Conservation (phyloP, 2,329 filamentous ascomycete genomes). For the Colletotrichum eremochloae region DNA sequence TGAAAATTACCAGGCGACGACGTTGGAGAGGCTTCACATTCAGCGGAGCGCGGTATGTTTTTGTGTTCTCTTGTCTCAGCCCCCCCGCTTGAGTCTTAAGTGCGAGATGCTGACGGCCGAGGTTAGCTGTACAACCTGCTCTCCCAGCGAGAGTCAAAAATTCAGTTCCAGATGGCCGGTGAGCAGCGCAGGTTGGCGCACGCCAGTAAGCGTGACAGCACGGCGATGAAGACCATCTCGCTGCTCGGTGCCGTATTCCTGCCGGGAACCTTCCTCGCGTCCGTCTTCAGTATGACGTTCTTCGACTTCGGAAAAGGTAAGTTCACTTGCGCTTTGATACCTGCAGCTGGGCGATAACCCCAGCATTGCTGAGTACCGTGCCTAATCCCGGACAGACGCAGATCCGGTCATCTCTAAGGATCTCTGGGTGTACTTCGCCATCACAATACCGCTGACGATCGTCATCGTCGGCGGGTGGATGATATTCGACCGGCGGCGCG, state of each 20-base stretch:
- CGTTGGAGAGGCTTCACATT: conserved; percentile 70
- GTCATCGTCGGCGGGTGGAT: conserved; percentile 69
- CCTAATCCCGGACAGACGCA: conserved; percentile 46
- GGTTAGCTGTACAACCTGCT: conserved; percentile 74
- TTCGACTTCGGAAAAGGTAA: conserved; percentile 70
- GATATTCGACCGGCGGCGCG: conserved; percentile 64
- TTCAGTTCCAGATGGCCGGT: conserved; percentile 73
- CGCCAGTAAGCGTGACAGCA: conserved; percentile 72
- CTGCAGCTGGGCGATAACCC: not conserved
- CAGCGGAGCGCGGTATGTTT: conserved; percentile 69
- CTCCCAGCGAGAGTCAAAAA: conserved; percentile 73
- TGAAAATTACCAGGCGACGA: conserved; percentile 74
- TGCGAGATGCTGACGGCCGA: conserved; percentile 15
- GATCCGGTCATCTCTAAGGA: conserved; percentile 61
- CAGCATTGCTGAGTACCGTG: not conserved
- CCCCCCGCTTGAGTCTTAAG: not conserved
- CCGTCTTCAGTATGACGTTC: conserved; percentile 76
- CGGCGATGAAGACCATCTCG: conserved; percentile 75
- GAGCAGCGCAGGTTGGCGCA: conserved; percentile 71
- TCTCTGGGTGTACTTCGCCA: conserved; percentile 74
- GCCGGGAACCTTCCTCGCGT: conserved; percentile 72
- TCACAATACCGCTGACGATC: conserved; percentile 70
- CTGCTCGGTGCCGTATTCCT: conserved; percentile 74
- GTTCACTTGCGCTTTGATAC: conserved; percentile 32
- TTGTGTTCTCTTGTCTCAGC: not conserved